Conservation (phyloP, 148 eudicot genomes). For the Amaranthus hypochondriacus region DNA sequence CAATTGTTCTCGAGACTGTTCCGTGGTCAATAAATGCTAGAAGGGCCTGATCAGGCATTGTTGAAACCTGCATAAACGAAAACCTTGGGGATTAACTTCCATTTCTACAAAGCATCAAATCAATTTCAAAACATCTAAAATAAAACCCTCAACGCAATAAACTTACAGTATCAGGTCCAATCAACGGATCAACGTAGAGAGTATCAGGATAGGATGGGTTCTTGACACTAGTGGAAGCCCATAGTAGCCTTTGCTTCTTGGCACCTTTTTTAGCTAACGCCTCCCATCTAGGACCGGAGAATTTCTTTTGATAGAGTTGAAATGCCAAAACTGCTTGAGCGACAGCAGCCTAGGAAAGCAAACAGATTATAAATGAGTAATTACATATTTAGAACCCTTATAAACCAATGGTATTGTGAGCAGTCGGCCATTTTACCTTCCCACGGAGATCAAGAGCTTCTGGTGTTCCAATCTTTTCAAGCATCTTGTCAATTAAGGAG, state of each 20-base stretch:
- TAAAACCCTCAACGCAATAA: not conserved
- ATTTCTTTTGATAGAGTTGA: slow-evolving; percentile 86
- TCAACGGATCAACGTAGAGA: slow-evolving; percentile 82
- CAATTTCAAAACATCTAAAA: not conserved
- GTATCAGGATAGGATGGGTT: slow-evolving; percentile 96
- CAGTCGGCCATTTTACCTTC: slow-evolving; percentile 46
- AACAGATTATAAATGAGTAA: not conserved
- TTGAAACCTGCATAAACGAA: slow-evolving; percentile 60
- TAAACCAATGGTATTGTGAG: not conserved
- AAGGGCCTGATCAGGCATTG: slow-evolving; percentile 98
- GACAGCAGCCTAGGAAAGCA: slow-evolving; percentile 71
- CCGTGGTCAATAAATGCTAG: slow-evolving; percentile 89
- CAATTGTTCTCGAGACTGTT: slow-evolving; percentile 80
- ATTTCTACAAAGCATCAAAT: not conserved
- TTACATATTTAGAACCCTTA: not conserved
- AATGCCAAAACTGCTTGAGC: slow-evolving; percentile 91
- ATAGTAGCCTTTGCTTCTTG: slow-evolving; percentile 89
- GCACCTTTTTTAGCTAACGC: slow-evolving; percentile 95
- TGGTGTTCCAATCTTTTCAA: slow-evolving; percentile 86
- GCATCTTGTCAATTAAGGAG: slow-evolving; percentile 84
- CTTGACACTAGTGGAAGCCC: slow-evolving; percentile 99
- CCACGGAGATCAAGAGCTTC: slow-evolving; percentile 94
- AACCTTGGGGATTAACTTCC: slow-evolving; percentile 1
- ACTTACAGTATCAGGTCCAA: slow-evolving; percentile 91
- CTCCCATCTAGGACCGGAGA: slow-evolving; percentile 98